Evolutionary conservation across 2,329 filamentous ascomycete species (phyloP), one percentile per base, ranked within the genome.

Genomic region (Trichoderma koningiopsis): DNA sequence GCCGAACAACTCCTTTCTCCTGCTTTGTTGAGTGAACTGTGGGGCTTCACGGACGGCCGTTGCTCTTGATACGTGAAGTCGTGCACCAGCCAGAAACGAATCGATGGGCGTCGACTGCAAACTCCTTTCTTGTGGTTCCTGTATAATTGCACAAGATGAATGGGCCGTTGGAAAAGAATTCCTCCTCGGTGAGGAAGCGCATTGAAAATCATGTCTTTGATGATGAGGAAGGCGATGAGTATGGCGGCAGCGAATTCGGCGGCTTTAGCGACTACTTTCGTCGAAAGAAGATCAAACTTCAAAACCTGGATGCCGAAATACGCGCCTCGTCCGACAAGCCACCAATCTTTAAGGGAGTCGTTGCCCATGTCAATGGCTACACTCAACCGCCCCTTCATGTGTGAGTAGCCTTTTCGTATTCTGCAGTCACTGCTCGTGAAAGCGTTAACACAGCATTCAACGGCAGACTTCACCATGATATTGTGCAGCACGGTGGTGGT

Each of bases 231-330:
- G 95, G 96, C 69, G 95, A 98, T 69, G 96, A 99, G 79, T 99
- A 99, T 79, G 89, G 91, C 70, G 88, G 85, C 2, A 97, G 94
- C 72, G 88, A 87, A 64, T 99, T 98, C 79, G 93, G 93, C 31
- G 95, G 94, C 10, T 96, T 98, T 75, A 81, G 85, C 29, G 95
- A 98, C 76, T 99, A 98, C 79, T 96, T 97, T 78, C 87, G 94
- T 61, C 90, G 94, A 68, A 99, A 99, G 84, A 97, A 97, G 84
- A 89, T 97, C 79, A 99, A 99, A 78, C 86, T 99, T 4, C 96
- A 98, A 79, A 99, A 99, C 76, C 87, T 96, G 35, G 96, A 99
- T 80, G 90, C 89, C 10, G 88, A 97, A 66, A 84, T 97, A 56
- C 90, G 95, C 70, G 86, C 91, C 37, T 83, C 88, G 4, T 80